These are phyloP conservation scores for Russula compacta DNA, from an alignment of 768 basidiomycete species.

Conservation along the genomic window DNA sequence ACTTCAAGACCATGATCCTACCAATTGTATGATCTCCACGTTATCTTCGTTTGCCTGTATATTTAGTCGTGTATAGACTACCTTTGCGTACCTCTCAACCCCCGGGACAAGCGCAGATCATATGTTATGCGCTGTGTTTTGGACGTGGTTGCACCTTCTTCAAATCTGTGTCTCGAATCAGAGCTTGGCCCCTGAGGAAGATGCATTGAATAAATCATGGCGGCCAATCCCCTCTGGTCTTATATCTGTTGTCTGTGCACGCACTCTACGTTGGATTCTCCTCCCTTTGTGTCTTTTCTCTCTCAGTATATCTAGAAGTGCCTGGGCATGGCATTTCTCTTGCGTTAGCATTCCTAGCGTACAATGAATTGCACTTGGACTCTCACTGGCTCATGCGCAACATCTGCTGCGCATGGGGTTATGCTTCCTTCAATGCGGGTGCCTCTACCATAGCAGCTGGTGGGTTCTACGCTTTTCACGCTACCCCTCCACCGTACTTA, in stretches of 20 bases:
- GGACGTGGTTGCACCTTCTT: slow-evolving; percentile 27
- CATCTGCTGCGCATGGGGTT: slow-evolving; percentile 17
- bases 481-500: too few species aligned
- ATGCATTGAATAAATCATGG: slow-evolving; percentile 22
- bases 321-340: slow-evolving; percentile 14
- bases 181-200: slow-evolving; percentile 22
- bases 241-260: slow-evolving; percentile 17
- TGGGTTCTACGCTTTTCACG: neutral
- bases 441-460: slow-evolving; percentile 16
- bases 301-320: slow-evolving; percentile 8
- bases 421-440: slow-evolving; percentile 22
- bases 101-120: neutral
- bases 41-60: neutral
- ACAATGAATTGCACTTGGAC: slow-evolving; percentile 22
- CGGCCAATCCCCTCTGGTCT: slow-evolving; percentile 23
- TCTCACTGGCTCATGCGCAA: slow-evolving; percentile 17
- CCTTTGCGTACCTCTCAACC: slow-evolving; percentile 11
- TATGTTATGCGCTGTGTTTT: slow-evolving; percentile 11
- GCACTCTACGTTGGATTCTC: slow-evolving; percentile 20
- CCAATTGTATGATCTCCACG: neutral
- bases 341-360: slow-evolving; percentile 16
- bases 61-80: neutral
- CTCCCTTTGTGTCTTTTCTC: slow-evolving; percentile 19
- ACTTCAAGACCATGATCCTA: slow-evolving; percentile 14
- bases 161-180: slow-evolving; percentile 27